phyloP scores from a whole-genome alignment of 352 stramenopile species.

The Phytophthora pistaciae region DNA sequence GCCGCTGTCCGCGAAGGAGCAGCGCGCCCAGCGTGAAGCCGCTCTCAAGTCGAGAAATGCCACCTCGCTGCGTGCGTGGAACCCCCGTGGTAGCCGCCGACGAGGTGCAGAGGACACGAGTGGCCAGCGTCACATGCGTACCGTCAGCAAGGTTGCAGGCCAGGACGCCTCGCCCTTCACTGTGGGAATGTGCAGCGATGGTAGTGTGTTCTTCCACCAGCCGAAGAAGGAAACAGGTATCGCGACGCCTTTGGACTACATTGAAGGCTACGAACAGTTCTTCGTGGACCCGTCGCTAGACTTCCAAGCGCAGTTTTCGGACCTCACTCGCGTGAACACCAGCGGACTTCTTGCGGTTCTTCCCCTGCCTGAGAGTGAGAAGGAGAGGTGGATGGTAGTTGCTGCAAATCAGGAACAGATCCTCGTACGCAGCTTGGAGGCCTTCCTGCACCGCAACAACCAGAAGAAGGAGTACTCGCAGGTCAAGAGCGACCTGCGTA shows the following conservation, averaged over 20 bases:
- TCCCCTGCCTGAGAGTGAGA: constrained; percentile 57
- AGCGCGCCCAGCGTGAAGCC: constrained; percentile 52
- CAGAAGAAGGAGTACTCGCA: constrained; percentile 52
- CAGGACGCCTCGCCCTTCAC: constrained; percentile 70
- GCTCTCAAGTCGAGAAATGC: constrained; percentile 42
- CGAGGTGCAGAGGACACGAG: constrained; percentile 57
- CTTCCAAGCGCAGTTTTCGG: constrained; percentile 81
- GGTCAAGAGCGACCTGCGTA: constrained; percentile 58
- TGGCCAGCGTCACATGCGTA: constrained; percentile 74
- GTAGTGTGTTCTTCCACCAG: constrained; percentile 82
- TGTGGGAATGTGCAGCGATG: constrained; percentile 86
- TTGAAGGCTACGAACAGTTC: constrained; percentile 86
- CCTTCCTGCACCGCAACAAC: constrained; percentile 72
- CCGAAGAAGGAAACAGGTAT: constrained; percentile 62
- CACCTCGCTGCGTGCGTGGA: constrained; percentile 50
- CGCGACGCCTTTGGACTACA: constrained; percentile 72
- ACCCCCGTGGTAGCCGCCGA: constrained; percentile 48
- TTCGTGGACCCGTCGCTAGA: constrained; percentile 80
- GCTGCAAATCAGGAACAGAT: constrained; percentile 79
- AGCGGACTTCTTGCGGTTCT: constrained; percentile 72
- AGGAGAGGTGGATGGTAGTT: constrained; percentile 83
- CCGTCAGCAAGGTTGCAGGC: constrained; percentile 72
- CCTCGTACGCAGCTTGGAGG: constrained; percentile 70
- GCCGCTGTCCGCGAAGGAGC: constrained; percentile 70
- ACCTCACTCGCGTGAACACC: constrained; percentile 80